phyloP scores from a whole-genome alignment of 2,329 filamentous ascomycete genomes.

The Paraphoma chrysanthemicola region DNA sequence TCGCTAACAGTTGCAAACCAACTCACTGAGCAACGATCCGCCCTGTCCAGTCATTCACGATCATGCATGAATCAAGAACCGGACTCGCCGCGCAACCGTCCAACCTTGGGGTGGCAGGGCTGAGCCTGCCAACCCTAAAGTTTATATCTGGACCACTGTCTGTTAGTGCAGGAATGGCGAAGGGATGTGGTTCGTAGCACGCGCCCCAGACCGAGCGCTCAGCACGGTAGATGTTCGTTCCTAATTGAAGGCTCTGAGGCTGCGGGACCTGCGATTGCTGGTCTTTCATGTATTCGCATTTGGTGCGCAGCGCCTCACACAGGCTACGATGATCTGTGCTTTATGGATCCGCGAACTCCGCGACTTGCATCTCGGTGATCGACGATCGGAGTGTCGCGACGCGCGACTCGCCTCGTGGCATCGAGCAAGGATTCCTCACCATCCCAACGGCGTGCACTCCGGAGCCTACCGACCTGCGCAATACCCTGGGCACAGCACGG shows the following conservation, averaged over 20 bases:
- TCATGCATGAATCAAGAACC: not conserved
- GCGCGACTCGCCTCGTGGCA: not conserved
- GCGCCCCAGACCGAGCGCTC: not conserved
- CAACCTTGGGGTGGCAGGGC: not conserved
- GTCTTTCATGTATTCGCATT: not conserved
- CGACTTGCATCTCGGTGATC: no score
- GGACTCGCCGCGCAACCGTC: not conserved
- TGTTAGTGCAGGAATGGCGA: slow-evolving; percentile 5
- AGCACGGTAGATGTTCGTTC: not conserved
- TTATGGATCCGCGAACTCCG: no score
- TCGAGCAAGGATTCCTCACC: not conserved
- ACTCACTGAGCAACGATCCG: not conserved
- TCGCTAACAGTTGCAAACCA: not conserved
- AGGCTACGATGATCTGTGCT: no score
- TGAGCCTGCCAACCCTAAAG: slow-evolving; percentile 7
- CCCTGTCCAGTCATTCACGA: no score
- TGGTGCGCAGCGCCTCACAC: no score
- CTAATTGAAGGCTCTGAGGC: not conserved
- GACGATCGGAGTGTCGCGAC: no score
- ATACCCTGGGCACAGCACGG: not conserved
- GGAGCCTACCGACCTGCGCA: not conserved
- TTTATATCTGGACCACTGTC: slow-evolving; percentile 10
- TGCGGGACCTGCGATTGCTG: not conserved
- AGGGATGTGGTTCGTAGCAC: not conserved
- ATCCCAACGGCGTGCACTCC: not conserved